Conservation (phyloP, 2,329 filamentous ascomycete genomes). For the Penicillium sclerotiorum region DNA sequence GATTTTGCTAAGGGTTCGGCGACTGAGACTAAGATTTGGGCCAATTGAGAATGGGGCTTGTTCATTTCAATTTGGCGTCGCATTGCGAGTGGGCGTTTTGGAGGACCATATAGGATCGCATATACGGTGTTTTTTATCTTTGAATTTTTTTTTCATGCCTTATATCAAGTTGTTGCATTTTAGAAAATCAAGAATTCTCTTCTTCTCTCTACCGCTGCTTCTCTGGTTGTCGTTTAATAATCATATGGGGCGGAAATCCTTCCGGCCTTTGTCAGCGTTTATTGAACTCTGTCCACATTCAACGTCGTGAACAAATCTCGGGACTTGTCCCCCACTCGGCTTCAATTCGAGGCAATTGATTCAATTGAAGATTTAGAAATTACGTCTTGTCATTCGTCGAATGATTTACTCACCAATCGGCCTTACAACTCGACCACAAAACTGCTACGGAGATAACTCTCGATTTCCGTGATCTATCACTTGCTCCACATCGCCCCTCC, state of each 20-base stretch:
- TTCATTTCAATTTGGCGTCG: constrained; percentile 6
- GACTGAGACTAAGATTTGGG: constrained; percentile 36
- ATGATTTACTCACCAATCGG: no score
- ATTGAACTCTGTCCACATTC: not conserved
- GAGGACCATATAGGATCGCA: not conserved
- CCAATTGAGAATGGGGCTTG: constrained; percentile 16
- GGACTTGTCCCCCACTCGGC: constrained; percentile 19
- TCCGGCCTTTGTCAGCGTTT: constrained; percentile 1
- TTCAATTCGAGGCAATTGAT: constrained; percentile 12
- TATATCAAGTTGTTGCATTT: not conserved
- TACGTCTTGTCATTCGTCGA: not conserved
- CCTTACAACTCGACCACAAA: no score
- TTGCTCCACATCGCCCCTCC: not conserved
- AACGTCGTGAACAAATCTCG: not conserved
- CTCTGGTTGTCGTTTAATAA: no score
- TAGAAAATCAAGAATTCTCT: not conserved
- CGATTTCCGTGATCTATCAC: constrained; percentile 2
- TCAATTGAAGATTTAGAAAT: not conserved
- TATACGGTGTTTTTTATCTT: constrained; percentile 1
- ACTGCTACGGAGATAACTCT: constrained; percentile 10
- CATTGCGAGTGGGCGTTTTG: not conserved
- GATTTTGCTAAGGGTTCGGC: constrained; percentile 26
- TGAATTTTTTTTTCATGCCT: not conserved
- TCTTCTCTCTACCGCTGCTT: no score
- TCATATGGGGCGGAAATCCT: not conserved